A percentile compares a stretch with the other conserved stretches of the same genome.
Conservation (phyloP, 1,284 basidiomycete species). For the Ustilago cynodontis region DNA sequence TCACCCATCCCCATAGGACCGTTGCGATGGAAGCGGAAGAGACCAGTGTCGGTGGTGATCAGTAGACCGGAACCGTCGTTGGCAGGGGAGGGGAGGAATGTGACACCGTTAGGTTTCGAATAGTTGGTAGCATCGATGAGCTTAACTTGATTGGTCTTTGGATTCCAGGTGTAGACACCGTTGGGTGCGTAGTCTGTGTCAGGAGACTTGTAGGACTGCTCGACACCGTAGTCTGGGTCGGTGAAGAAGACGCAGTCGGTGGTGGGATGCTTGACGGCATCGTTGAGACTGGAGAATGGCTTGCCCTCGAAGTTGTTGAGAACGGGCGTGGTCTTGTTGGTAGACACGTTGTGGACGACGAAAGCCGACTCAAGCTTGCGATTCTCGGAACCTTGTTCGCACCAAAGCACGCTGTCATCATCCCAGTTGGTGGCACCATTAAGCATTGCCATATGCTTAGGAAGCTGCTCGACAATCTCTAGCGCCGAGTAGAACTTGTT, state of each 20-base stretch:
- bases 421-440: slow-evolving; percentile 50
- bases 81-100: slow-evolving; percentile 38
- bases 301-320: slow-evolving; percentile 30
- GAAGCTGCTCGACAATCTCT: slow-evolving; percentile 26
- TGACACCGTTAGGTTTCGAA: slow-evolving; percentile 54
- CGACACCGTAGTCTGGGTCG: slow-evolving; percentile 57
- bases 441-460: slow-evolving; percentile 36
- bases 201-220: slow-evolving; percentile 46
- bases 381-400: slow-evolving; percentile 45
- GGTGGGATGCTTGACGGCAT: slow-evolving; percentile 45
- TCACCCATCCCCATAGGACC: slow-evolving; percentile 39
- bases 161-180: slow-evolving; percentile 49
- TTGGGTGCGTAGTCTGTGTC: slow-evolving; percentile 48
- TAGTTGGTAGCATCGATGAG: slow-evolving; percentile 40
- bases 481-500: slow-evolving; percentile 28
- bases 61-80: slow-evolving; percentile 41
- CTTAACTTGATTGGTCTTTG: slow-evolving; percentile 29
- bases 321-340: slow-evolving; percentile 9
- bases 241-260: slow-evolving; percentile 52
- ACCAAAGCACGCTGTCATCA: slow-evolving; percentile 48
- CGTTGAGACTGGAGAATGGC: slow-evolving; percentile 57
- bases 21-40: slow-evolving; percentile 44
- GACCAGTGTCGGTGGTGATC: slow-evolving; percentile 46
- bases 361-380: slow-evolving; percentile 32
- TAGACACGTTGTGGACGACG: slow-evolving; percentile 31